These are phyloP conservation scores for Elaeis oleifera DNA, from an alignment of 202 grass and related monocot genomes.

Conservation along the genomic window DNA sequence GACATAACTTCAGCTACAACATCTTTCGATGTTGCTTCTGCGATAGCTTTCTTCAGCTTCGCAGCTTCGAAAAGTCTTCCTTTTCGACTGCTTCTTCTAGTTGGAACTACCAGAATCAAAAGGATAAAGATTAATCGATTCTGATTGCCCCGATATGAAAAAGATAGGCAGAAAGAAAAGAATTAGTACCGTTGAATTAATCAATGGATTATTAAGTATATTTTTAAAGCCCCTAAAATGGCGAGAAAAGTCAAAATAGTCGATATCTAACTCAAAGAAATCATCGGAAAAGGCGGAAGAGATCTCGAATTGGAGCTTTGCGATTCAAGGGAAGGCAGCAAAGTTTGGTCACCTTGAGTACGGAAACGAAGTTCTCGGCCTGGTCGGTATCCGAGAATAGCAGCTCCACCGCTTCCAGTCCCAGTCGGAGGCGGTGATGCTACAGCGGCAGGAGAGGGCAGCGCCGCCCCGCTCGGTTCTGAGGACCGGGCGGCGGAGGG, in stretches of 20 bases:
- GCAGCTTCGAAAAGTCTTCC: slow-evolving; percentile 79
- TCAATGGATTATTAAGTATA: no score
- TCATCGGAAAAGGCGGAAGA: not conserved
- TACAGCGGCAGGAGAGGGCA: slow-evolving; percentile 30
- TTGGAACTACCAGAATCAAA: slow-evolving; percentile 46
- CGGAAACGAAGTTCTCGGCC: slow-evolving; percentile 67
- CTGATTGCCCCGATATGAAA: no score
- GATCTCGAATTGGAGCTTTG: not conserved
- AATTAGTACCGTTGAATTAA: no score
- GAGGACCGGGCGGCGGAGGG: slow-evolving; percentile 4
- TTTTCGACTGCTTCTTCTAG: slow-evolving; percentile 87
- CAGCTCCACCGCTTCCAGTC: slow-evolving; percentile 75
- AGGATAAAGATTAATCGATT: no score
- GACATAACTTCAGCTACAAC: slow-evolving; percentile 62
- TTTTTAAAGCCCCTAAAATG: no score
- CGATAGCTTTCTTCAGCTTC: slow-evolving; percentile 56
- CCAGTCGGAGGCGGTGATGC: slow-evolving; percentile 31
- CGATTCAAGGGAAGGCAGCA: not conserved
- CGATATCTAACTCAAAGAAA: no score
- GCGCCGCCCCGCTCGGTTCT: not conserved
- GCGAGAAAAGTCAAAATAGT: no score
- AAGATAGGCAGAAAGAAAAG: no score
- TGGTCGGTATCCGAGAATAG: slow-evolving; percentile 75
- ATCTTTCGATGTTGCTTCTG: slow-evolving; percentile 47
- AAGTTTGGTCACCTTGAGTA: slow-evolving; percentile 41